Evolutionary conservation across 495 filamentous ascomycete species (phyloP).

Genomic region (Cercophora samala): DNA sequence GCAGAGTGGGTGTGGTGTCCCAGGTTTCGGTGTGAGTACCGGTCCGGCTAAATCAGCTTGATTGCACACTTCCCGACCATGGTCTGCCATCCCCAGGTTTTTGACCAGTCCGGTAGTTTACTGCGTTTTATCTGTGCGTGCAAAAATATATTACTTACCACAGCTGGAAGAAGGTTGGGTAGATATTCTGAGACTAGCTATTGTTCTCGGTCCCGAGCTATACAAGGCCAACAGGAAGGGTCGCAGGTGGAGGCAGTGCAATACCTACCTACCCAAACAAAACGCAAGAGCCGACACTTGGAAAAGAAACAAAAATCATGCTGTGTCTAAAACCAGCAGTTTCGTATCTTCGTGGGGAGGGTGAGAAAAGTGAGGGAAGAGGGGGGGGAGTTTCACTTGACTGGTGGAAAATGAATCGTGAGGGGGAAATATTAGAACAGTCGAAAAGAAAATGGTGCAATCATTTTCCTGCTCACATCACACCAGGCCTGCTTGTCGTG

Average conservation of each 20-base stretch:
- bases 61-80: background rate
- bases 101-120: background rate
- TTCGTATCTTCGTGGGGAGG: background rate
- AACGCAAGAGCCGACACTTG: too few relatives aligned
- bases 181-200: background rate
- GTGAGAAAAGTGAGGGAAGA: background rate
- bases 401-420: background rate
- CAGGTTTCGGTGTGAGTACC: background rate
- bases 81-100: background rate
- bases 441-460: background rate
- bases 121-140: too few relatives aligned
- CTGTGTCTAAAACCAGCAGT: background rate
- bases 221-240: background rate
- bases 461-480: background rate
- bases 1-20: background rate
- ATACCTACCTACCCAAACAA: too few relatives aligned
- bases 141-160: background rate
- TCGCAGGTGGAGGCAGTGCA: background rate
- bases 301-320: background rate
- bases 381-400: background rate
- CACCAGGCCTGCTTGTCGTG: background rate
- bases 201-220: background rate
- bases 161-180: too few relatives aligned
- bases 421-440: background rate
- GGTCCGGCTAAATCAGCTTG: background rate